phyloP scores from a whole-genome alignment of 2,329 filamentous ascomycete species.

The Penicillium aurantiogriseum region DNA sequence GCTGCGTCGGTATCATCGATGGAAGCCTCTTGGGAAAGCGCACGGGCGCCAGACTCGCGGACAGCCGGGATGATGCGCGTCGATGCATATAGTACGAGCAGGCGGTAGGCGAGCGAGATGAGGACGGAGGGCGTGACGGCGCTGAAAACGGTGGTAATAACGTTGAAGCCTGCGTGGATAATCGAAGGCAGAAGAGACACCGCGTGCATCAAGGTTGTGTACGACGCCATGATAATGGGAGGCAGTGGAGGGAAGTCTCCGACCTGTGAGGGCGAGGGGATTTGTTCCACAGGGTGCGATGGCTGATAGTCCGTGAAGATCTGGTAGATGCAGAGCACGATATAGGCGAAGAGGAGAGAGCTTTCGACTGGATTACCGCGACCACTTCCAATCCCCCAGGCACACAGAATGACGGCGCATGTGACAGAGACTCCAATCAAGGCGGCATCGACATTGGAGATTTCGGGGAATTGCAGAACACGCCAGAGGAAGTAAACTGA shows the following conservation, averaged over 20 bases:
- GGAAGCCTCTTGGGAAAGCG: slow-evolving; percentile 78
- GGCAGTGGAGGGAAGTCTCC: slow-evolving; percentile 89
- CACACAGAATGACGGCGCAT: slow-evolving; percentile 86
- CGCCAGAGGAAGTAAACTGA: slow-evolving; percentile 96
- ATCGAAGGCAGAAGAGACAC: slow-evolving; percentile 79
- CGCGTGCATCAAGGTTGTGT: slow-evolving; percentile 83
- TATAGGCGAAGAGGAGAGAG: slow-evolving; percentile 91
- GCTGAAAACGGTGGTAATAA: slow-evolving; percentile 87
- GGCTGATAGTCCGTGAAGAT: slow-evolving; percentile 98
- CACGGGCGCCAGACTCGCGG: slow-evolving; percentile 77
- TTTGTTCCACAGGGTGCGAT: slow-evolving; percentile 61
- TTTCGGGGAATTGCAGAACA: slow-evolving; percentile 87
- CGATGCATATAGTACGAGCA: slow-evolving; percentile 92
- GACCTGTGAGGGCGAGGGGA: slow-evolving; percentile 55
- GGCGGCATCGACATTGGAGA: slow-evolving; percentile 87
- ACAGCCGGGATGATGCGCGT: slow-evolving; percentile 95
- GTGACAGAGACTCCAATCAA: slow-evolving; percentile 91
- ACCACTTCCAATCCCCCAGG: slow-evolving; percentile 90
- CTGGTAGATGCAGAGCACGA: slow-evolving; percentile 98
- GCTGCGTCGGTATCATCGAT: slow-evolving; percentile 83
- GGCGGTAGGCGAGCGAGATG: slow-evolving; percentile 88
- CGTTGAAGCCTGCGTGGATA: slow-evolving; percentile 77
- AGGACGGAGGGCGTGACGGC: slow-evolving; percentile 95
- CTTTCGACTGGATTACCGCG: slow-evolving; percentile 94
- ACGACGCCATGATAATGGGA: slow-evolving; percentile 97